These are phyloP conservation scores for Thraustotheca clavata DNA, from an alignment of 352 stramenopile genomes.

Conservation along the genomic window DNA sequence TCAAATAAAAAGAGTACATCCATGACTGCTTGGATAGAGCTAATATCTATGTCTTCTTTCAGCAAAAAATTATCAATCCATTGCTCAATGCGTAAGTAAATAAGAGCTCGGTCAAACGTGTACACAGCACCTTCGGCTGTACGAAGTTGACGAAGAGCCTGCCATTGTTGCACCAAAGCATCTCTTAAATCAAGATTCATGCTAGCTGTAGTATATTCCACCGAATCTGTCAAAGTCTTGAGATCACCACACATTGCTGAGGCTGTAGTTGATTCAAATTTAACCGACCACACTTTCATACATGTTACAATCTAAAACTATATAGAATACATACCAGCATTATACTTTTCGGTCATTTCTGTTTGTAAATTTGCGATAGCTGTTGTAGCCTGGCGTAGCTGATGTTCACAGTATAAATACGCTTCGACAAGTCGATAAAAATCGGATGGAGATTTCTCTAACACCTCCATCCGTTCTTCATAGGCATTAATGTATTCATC, in stretches of 20 bases:
- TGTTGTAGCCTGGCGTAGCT: not conserved
- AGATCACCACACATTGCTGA: slow-evolving; percentile 13
- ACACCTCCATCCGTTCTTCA: not conserved
- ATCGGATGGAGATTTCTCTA: not conserved
- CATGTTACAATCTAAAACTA: not conserved
- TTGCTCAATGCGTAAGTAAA: slow-evolving; percentile 78
- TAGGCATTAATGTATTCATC: not conserved
- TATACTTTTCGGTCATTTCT: slow-evolving; percentile 7
- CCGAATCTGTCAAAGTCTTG: slow-evolving; percentile 9
- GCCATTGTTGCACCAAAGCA: slow-evolving; percentile 30
- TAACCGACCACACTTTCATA: slow-evolving; percentile 9
- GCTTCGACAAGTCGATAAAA: slow-evolving; percentile 21
- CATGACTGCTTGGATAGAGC: slow-evolving; percentile 73
- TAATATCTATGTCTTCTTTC: slow-evolving; percentile 34
- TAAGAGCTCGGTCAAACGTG: slow-evolving; percentile 66
- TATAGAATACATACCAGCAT: not conserved
- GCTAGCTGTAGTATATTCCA: slow-evolving; percentile 13
- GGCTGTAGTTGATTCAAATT: slow-evolving; percentile 7
- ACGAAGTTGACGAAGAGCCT: slow-evolving; percentile 62
- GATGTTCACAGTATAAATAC: slow-evolving; percentile 16
- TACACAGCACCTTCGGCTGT: slow-evolving; percentile 70
- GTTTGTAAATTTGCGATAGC: not conserved
- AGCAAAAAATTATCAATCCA: slow-evolving; percentile 64
- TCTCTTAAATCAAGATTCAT: not conserved
- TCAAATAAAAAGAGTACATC: slow-evolving; percentile 84